A percentile compares a stretch with the other conserved stretches of the same genome.
Evolutionary conservation across 768 basidiomycete genomes (phyloP).

Genomic region (Pleurotus citrinopileatus): DNA sequence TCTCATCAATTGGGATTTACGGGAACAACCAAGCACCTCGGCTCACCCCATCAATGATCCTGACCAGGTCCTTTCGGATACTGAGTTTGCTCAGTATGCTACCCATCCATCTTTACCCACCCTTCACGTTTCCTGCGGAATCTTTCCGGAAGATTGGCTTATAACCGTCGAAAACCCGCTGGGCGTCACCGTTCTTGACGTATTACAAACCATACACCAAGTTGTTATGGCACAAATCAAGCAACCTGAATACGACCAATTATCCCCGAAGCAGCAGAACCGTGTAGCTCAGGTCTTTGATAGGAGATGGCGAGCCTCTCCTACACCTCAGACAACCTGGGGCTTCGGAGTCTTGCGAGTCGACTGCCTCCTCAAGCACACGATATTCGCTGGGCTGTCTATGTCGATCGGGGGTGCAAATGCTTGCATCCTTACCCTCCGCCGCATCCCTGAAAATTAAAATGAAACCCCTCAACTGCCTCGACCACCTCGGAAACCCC

Average conservation of each 20-base stretch:
- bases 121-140: slow-evolving; percentile 42
- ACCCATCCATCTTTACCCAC: slow-evolving; percentile 36
- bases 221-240: slow-evolving; percentile 35
- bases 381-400: slow-evolving; percentile 51
- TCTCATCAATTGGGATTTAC: slow-evolving; percentile 48
- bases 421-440: slow-evolving; percentile 46
- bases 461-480: neutral
- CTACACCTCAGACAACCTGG: slow-evolving; percentile 30
- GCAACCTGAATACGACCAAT: slow-evolving; percentile 38
- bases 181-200: slow-evolving; percentile 51
- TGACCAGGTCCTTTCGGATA: slow-evolving; percentile 21
- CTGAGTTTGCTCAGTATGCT: slow-evolving; percentile 37
- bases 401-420: slow-evolving; percentile 31
- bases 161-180: slow-evolving; percentile 36
- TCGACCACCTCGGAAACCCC: neutral
- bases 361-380: slow-evolving; percentile 48
- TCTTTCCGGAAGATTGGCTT: slow-evolving; percentile 42
- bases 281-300: slow-evolving; percentile 42
- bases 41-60: slow-evolving; percentile 21
- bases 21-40: slow-evolving; percentile 32
- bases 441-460: neutral
- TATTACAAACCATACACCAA: slow-evolving; percentile 43
- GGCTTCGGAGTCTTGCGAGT: slow-evolving; percentile 41
- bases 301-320: slow-evolving; percentile 39
- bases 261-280: slow-evolving; percentile 38